Percentiles rank a stretch among this genome's conserved stretches.
Conservation (phyloP, 257 asterid genomes). For the Pogostemon cablin region DNA sequence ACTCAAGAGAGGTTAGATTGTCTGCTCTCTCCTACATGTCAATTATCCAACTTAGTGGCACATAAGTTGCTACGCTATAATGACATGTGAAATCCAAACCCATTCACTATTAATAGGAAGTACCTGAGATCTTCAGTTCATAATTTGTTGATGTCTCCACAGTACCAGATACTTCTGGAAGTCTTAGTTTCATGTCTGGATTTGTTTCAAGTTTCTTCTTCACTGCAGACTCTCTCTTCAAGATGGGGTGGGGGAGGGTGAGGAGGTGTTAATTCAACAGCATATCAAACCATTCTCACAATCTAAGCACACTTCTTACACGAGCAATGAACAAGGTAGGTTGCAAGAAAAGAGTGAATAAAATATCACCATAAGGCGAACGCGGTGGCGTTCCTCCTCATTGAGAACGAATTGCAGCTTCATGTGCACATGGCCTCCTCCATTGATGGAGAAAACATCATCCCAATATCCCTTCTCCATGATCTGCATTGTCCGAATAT, state of each 20-base stretch:
- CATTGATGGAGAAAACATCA: slow-evolving; percentile 65
- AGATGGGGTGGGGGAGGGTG: too few species aligned
- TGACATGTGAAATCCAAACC: too few species aligned
- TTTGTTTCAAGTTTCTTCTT: slow-evolving; percentile 62
- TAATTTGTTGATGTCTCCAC: slow-evolving; percentile 33
- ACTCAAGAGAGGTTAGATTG: too few species aligned
- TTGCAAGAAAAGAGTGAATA: not conserved
- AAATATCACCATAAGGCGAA: slow-evolving; percentile 66
- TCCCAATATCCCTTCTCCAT: slow-evolving; percentile 94
- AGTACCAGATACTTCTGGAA: slow-evolving; percentile 37
- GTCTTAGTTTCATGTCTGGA: slow-evolving; percentile 38
- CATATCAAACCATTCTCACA: too few species aligned
- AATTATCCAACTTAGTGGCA: too few species aligned
- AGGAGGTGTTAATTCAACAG: too few species aligned
- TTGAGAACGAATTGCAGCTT: slow-evolving; percentile 71
- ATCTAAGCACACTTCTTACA: not conserved
- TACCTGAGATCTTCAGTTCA: slow-evolving; percentile 55
- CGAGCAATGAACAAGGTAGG: not conserved
- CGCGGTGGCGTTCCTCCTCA: slow-evolving; percentile 70
- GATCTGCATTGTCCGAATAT: slow-evolving; percentile 63
- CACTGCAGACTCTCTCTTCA: slow-evolving; percentile 82
- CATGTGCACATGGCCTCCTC: slow-evolving; percentile 79
- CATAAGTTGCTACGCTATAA: too few species aligned
- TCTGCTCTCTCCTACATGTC: too few species aligned
- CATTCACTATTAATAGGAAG: slow-evolving; percentile 7